A percentile compares a stretch with the other conserved stretches of the same genome.
Conservation (phyloP, 805 yeast species). For the Candida succiphila region DNA sequence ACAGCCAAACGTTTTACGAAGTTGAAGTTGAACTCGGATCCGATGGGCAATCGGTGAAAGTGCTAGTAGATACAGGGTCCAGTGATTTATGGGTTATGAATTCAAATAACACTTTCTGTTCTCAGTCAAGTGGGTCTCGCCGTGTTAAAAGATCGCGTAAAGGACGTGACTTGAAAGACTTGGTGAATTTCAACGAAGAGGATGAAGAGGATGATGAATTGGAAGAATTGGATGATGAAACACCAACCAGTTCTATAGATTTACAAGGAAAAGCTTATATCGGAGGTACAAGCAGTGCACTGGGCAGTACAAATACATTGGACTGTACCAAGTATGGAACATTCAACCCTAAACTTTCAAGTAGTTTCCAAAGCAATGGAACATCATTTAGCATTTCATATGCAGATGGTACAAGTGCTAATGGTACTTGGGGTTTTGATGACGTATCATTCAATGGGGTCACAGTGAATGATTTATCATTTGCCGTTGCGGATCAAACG, state of each 20-base stretch:
- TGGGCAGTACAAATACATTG: constrained; percentile 10
- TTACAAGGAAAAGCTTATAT: not conserved
- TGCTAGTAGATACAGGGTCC: constrained; percentile 69
- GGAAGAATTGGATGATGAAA: not conserved
- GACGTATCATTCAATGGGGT: constrained; percentile 40
- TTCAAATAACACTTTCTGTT: constrained; percentile 37
- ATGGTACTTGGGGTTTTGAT: constrained; percentile 57
- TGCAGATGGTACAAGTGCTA: constrained; percentile 38
- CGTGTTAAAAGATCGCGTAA: constrained; percentile 2
- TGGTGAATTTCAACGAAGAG: constrained; percentile 2
- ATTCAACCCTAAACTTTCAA: constrained; percentile 30
- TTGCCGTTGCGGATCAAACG: constrained; percentile 66
- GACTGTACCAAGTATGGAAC: constrained; percentile 40
- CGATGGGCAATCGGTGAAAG: constrained; percentile 40
- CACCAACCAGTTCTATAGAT: not conserved
- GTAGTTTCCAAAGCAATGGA: constrained; percentile 27
- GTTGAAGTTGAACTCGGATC: constrained; percentile 45
- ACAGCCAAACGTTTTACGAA: constrained; percentile 33
- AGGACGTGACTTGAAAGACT: constrained; percentile 2
- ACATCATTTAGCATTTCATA: constrained; percentile 34
- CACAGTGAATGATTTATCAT: constrained; percentile 39
- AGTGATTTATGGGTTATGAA: constrained; percentile 61
- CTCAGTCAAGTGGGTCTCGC: constrained; percentile 1
- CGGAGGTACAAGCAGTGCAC: not conserved
- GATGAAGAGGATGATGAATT: not conserved